Percentiles rank a stretch among this genome's conserved stretches.
Conservation (phyloP, 106 monocot species). For the Chionographis japonica region DNA sequence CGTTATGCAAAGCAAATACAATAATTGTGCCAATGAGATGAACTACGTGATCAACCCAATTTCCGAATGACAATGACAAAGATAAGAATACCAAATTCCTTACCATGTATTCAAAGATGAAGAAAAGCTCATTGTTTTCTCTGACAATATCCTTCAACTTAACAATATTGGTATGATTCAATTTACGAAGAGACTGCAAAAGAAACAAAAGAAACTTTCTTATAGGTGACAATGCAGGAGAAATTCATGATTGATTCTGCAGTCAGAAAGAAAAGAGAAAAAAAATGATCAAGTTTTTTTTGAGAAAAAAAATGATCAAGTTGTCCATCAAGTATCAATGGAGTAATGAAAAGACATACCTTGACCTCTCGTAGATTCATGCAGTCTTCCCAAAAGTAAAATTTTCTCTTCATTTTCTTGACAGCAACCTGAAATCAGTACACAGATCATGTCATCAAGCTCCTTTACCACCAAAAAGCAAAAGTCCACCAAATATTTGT, state of each 20-base stretch:
- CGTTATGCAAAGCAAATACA: no score
- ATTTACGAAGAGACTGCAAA: slow-evolving; percentile 57
- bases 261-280: background rate
- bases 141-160: slow-evolving; percentile 68
- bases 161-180: slow-evolving; percentile 71
- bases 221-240: background rate
- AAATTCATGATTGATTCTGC: background rate
- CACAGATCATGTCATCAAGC: no score
- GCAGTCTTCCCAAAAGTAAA: slow-evolving; percentile 69
- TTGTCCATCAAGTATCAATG: background rate
- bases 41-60: no score
- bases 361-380: slow-evolving; percentile 77
- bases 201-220: background rate
- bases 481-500: no score
- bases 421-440: slow-evolving; percentile 64
- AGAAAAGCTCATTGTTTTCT: slow-evolving; percentile 67
- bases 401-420: slow-evolving; percentile 91
- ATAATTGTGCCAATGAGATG: no score
- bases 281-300: no score
- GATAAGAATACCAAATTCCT: background rate
- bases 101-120: slow-evolving; percentile 83
- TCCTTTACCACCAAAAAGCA: no score
- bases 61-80: background rate
- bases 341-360: slow-evolving; percentile 18
- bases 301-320: slow-evolving; percentile 1